Evolutionary conservation across 345 rosid species (phyloP), one percentile per base, ranked within the genome.

Genomic region (Citrus mangshanensis): DNA sequence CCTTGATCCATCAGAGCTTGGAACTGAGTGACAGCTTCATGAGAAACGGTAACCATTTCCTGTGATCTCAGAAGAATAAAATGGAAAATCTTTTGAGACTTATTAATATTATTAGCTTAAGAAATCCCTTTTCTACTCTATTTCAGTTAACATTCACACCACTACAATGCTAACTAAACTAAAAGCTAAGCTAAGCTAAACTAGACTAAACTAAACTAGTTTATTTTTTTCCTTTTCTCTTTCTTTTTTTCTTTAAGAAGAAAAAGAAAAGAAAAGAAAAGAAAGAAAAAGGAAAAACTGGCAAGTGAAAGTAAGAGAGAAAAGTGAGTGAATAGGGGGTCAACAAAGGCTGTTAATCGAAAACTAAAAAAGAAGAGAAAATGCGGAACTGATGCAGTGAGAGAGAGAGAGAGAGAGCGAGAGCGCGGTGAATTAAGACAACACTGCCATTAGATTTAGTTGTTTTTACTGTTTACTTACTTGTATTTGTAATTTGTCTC

Each of bases 1-100:
- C 92, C 89, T 85, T 66, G 84, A 85, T 89, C 92, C 89, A 89
- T 85, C 56, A 87, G 73, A 67, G 85, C 88, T 69, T 78, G 85
- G 46, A 91, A 80, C 87, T 86, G 89, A 73, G 68, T 49, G 84
- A 88, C 78, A 80, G 93, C 91, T 77, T 91, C 93, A 49, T 73
- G 84, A 16, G 88, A 77, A 74, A 73, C 86, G 66, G 75, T 68
- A 59, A 83, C 91, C 93, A 91, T 88, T 71, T 68, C 66, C 75
- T 61, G 30, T 59, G 35, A 37, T 35, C 74, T 42, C 68, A 40
- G 32, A 38, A 73, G 63, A 72, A 72, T 77, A 25, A 73, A 76
- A 19, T 12, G 34, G 56, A 18, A 24, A 37, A 37, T 40, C 38
- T 24, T 4, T 7, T 54, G 58, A 54, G 30, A 16, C 35, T 21